phyloP scores from a whole-genome alignment of 2,329 filamentous ascomycete genomes.

The Colletotrichum tropicale region DNA sequence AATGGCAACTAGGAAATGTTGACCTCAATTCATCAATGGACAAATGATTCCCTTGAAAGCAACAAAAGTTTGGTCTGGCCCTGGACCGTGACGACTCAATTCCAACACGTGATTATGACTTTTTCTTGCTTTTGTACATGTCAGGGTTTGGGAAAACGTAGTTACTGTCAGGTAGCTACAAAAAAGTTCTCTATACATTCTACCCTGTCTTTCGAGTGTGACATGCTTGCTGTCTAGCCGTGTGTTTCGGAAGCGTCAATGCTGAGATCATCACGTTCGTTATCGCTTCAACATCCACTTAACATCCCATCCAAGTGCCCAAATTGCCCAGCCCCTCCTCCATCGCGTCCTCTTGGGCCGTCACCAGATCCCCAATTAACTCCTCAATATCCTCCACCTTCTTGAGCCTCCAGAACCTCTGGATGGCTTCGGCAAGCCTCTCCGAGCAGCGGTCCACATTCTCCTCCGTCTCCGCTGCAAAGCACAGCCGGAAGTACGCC shows the following conservation, averaged over 20 bases:
- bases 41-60: slow-evolving; percentile 24
- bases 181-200: background rate
- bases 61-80: slow-evolving; percentile 5
- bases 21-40: slow-evolving; percentile 25
- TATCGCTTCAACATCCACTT: background rate
- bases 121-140: slow-evolving; percentile 1
- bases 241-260: background rate
- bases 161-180: slow-evolving; percentile 14
- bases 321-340: slow-evolving; percentile 31
- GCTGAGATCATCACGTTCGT: background rate
- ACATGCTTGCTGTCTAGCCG: background rate
- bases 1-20: slow-evolving; percentile 25
- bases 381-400: slow-evolving; percentile 69
- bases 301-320: slow-evolving; percentile 25
- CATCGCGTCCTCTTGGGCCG: slow-evolving; percentile 13
- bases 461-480: slow-evolving; percentile 79
- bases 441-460: slow-evolving; percentile 66
- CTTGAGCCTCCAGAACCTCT: slow-evolving; percentile 80
- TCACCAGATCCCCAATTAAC: slow-evolving; percentile 46
- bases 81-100: slow-evolving; percentile 10
- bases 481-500: slow-evolving; percentile 80
- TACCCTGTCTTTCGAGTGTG: background rate
- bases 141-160: background rate
- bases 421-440: slow-evolving; percentile 71
- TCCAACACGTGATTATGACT: slow-evolving; percentile 16